Evolutionary conservation across 345 rosid species (phyloP), one percentile per base, ranked within the genome.

Genomic region (Moringa oleifera): DNA sequence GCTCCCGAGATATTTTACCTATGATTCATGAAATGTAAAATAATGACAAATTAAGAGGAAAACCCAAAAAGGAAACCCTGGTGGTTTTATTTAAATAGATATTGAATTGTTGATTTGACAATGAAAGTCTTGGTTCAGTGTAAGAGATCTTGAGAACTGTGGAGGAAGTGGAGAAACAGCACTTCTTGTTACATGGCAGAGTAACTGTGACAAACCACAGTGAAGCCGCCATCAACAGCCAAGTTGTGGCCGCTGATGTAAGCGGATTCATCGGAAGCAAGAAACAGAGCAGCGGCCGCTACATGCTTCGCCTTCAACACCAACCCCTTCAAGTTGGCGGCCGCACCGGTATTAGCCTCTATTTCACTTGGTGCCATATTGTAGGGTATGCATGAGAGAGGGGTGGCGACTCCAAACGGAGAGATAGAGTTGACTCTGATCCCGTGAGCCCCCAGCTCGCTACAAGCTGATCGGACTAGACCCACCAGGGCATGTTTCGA

Each of bases 401-500:
- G 97, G 1, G 98, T 92, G 1, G 83, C 97, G 0, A 92, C 83
- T 23, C 98, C 98, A 54, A 68, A 92, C 0, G 98, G 96, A 12
- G 98, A 84, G 3, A 92, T 65, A 21, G 87, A 85, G 36, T 92
- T 92, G 28, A 92, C 98, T 67, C 98, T 73, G 55, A 92, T 89
- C 73, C 98, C 98, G 23, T 89, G 58, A 16, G 68, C 78, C 57
- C 98, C 98, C 15, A 92, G 73, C 72, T 87, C 98, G 8, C 89
- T 76, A 2, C 86, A 83, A 3, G 97, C 88, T 11, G 95, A 51
- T 55, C 83, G 79, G 13, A 84, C 91, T 37, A 92, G 71, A 5
- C 98, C 98, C 18, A 87, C 67, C 0, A 89, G 59, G 0, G 96
- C 96, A 60, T 89, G 96, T 66, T 92, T 92, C 4, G 98, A 85